phyloP scores from a whole-genome alignment of 1,284 basidiomycete genomes.

The Ustilago bromivora region DNA sequence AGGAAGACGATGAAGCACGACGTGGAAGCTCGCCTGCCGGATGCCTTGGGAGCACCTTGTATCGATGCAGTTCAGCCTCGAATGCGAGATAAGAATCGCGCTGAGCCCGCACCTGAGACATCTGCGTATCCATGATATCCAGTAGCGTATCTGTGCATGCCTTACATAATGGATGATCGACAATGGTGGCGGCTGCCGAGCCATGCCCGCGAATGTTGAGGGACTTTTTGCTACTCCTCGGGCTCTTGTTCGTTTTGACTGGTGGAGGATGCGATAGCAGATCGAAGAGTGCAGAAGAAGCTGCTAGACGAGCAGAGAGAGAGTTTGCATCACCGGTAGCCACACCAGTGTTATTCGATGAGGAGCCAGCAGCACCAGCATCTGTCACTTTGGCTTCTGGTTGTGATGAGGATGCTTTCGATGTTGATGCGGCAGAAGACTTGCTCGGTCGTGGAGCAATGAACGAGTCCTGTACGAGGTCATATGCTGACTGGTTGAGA shows the following conservation, averaged over 20 bases:
- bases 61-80: slow-evolving; percentile 54
- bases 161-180: slow-evolving; percentile 94
- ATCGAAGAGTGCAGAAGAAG: slow-evolving; percentile 42
- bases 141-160: slow-evolving; percentile 90
- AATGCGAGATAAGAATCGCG: slow-evolving; percentile 78
- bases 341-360: neutral
- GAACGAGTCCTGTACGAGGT: slow-evolving; percentile 49
- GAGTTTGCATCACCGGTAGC: slow-evolving; percentile 31
- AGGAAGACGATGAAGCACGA: slow-evolving; percentile 16
- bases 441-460: slow-evolving; percentile 20
- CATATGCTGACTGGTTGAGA: slow-evolving; percentile 56
- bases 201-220: slow-evolving; percentile 10
- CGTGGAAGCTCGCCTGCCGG: neutral
- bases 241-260: neutral
- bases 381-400: neutral
- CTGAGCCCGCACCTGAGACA: slow-evolving; percentile 90
- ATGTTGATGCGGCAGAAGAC: neutral
- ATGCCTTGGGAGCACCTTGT: slow-evolving; percentile 36
- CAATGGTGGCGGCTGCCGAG: slow-evolving; percentile 49
- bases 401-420: neutral
- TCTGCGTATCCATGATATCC: slow-evolving; percentile 80
- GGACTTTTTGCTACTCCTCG: slow-evolving; percentile 18
- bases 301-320: slow-evolving; percentile 34
- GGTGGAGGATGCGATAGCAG: slow-evolving; percentile 38
- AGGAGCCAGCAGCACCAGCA: neutral